Evolutionary conservation across 2,329 filamentous ascomycete species (phyloP).

Genomic region (Tolypocladium amazonense): DNA sequence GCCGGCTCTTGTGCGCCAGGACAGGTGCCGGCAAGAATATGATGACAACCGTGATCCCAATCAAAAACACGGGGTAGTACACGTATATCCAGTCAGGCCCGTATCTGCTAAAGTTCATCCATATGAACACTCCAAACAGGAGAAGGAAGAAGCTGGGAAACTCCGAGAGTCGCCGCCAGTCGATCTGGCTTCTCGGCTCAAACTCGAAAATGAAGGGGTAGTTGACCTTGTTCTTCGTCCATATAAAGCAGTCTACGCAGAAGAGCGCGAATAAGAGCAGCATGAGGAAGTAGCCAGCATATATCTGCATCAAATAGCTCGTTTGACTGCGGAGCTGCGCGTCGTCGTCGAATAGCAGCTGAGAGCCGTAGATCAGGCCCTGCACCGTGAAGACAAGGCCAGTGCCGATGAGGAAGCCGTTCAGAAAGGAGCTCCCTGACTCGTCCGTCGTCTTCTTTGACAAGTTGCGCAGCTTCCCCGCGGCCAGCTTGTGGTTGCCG

Average conservation of each 20-base stretch:
- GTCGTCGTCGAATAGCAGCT: conserved; percentile 42
- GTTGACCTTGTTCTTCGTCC: conserved; percentile 80
- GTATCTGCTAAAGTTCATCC: conserved; percentile 74
- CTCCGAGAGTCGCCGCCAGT: conserved; percentile 82
- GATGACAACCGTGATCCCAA: conserved; percentile 55
- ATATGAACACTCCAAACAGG: conserved; percentile 69
- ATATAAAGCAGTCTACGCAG: conserved; percentile 72
- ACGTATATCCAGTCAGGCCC: conserved; percentile 59
- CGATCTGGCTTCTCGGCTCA: conserved; percentile 71
- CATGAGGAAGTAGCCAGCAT: conserved; percentile 83
- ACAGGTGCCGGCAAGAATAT: conserved; percentile 67
- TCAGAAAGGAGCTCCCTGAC: conserved; percentile 48
- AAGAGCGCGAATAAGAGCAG: conserved; percentile 76
- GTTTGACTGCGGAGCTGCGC: conserved; percentile 39
- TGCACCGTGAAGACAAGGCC: conserved; percentile 57
- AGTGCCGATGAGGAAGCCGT: conserved; percentile 56
- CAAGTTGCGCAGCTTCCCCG: conserved; percentile 72
- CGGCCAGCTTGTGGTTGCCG: conserved; percentile 85
- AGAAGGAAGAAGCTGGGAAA: conserved; percentile 79
- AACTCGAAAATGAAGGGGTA: conserved; percentile 97
- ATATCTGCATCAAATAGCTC: conserved; percentile 73
- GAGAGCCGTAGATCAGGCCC: conserved; percentile 49
- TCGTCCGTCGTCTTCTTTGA: conserved; percentile 46
- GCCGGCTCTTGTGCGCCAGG: conserved; percentile 65
- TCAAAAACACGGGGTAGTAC: conserved; percentile 77